A percentile compares a stretch with the other conserved stretches of the same genome.
These are phyloP conservation scores for Claviceps monticola DNA, from an alignment of 2,329 filamentous ascomycete genomes.

Conservation along the genomic window DNA sequence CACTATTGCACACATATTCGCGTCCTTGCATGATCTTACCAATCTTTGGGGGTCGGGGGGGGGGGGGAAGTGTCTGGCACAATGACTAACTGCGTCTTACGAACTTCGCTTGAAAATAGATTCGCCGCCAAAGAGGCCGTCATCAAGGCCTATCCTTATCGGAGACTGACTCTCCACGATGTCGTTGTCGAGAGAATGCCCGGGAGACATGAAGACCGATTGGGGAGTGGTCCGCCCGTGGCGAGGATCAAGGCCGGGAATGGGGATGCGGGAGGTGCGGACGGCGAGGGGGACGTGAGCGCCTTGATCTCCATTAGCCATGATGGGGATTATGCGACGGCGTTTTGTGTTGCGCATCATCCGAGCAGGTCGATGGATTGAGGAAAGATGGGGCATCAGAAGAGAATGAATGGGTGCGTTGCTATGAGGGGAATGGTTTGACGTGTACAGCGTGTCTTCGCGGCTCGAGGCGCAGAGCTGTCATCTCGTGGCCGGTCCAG, in stretches of 20 bases:
- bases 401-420: no score
- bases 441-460: no score
- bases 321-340: conserved; percentile 69
- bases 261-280: background rate
- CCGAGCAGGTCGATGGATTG: background rate
- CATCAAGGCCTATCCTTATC: conserved; percentile 55
- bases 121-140: conserved; percentile 65
- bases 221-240: conserved; percentile 29
- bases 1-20: no score
- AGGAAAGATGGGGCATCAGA: background rate
- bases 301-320: conserved; percentile 74
- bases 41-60: no score
- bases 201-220: conserved; percentile 15
- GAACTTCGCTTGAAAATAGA: conserved; percentile 17
- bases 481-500: conserved; percentile 24
- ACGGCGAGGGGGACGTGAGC: conserved; percentile 28
- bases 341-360: conserved; percentile 44
- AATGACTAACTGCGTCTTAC: no score
- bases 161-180: conserved; percentile 46
- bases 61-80: no score
- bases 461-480: no score
- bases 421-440: no score
- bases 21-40: no score
- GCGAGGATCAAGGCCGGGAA: conserved; percentile 24
- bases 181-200: conserved; percentile 31